Conservation (phyloP, 768 basidiomycete species). For the Sarcomyxa edulis region DNA sequence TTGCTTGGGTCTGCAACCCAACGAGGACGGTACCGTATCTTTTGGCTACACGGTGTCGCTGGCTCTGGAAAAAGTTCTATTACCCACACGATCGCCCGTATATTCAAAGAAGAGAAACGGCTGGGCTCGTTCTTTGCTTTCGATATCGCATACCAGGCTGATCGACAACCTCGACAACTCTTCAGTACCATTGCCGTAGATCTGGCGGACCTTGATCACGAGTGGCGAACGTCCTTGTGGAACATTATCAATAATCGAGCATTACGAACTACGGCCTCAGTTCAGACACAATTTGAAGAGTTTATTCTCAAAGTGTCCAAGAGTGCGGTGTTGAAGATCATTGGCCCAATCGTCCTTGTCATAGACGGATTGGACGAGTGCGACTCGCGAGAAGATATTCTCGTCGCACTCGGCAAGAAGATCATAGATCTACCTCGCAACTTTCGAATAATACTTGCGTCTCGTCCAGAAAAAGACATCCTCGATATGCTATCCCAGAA, state of each 20-base stretch:
- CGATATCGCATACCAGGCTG: conserved; percentile 13
- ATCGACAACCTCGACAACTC: conserved; percentile 15
- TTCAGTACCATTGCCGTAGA: conserved; percentile 24
- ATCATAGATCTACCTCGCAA: no score
- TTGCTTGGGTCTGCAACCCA: conserved; percentile 14
- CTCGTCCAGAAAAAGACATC: no score
- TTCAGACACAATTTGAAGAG: conserved; percentile 12
- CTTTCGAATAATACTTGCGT: no score
- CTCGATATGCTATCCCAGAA: no score
- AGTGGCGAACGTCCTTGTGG: conserved; percentile 2
- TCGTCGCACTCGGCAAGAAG: no score
- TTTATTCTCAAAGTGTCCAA: conserved; percentile 9
- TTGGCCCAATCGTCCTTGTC: conserved; percentile 10
- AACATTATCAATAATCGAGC: conserved; percentile 4
- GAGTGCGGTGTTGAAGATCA: conserved; percentile 9
- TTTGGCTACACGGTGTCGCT: conserved; percentile 25
- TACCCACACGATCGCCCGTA: conserved; percentile 24
- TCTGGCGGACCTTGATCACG: conserved; percentile 14
- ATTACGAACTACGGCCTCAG: conserved; percentile 6
- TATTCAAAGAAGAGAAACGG: conserved; percentile 9
- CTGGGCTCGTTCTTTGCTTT: conserved; percentile 31
- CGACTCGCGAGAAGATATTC: no score
- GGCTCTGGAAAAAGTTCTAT: conserved; percentile 34
- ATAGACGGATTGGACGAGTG: no score
- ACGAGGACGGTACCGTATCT: conserved; percentile 12